These are phyloP conservation scores for Botryotinia calthae DNA, from an alignment of 2,329 filamentous ascomycete genomes.

Conservation along the genomic window DNA sequence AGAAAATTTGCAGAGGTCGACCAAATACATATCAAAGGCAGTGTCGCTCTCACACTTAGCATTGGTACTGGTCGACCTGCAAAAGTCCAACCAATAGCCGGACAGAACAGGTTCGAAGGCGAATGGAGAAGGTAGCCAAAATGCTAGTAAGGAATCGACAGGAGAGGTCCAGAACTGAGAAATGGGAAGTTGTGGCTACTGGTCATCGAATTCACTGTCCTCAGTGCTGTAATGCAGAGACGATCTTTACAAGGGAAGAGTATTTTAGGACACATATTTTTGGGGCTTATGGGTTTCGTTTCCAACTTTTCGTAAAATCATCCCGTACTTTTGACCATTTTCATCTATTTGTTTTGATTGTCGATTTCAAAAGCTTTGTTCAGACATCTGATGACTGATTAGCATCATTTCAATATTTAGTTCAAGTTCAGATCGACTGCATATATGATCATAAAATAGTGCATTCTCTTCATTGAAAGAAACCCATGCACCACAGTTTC, in stretches of 20 bases:
- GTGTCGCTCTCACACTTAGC: neutral
- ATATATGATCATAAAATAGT: neutral
- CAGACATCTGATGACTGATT: neutral
- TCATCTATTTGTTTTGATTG: neutral
- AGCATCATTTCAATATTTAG: neutral
- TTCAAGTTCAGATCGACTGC: neutral
- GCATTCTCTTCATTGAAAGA: neutral
- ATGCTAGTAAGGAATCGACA: slow-evolving; percentile 2
- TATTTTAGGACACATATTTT: neutral
- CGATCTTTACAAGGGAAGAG: neutral
- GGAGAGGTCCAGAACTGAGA: neutral
- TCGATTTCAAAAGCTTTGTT: neutral
- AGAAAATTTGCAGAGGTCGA: neutral
- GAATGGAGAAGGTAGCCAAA: neutral
- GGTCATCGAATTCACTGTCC: neutral
- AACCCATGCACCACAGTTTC: too few relatives aligned
- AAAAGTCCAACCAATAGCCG: neutral
- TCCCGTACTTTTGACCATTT: neutral
- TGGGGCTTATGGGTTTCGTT: neutral
- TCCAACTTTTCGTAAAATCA: neutral
- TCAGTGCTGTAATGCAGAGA: neutral
- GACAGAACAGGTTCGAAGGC: neutral
- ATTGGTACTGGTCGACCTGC: slow-evolving; percentile 1
- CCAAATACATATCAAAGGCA: neutral
- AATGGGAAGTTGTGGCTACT: neutral